Percentiles rank a stretch among this genome's conserved stretches.
These are phyloP conservation scores for Scheffersomyces insectosa DNA, from an alignment of 1,139 yeast species.

Conservation along the genomic window DNA sequence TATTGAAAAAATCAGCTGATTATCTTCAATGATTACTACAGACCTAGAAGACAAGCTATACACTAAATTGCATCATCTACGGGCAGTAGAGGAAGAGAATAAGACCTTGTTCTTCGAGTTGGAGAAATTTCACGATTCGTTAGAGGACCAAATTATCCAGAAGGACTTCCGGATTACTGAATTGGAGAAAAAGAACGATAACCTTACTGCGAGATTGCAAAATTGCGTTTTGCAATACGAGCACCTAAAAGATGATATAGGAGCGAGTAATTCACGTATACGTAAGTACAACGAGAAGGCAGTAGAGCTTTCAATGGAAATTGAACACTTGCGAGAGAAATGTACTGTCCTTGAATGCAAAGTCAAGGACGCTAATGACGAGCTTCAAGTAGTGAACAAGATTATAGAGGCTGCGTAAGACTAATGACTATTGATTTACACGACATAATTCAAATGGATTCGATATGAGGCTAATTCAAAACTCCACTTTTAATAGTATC, in stretches of 20 bases:
- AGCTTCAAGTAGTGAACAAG: slow-evolving; percentile 9
- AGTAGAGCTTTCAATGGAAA: slow-evolving; percentile 4
- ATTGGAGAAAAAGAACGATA: slow-evolving; percentile 13
- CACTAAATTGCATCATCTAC: slow-evolving; percentile 14
- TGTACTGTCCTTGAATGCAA: slow-evolving; percentile 4
- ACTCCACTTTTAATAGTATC: no score
- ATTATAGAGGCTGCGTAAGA: slow-evolving; percentile 14
- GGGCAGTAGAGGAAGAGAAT: slow-evolving; percentile 12
- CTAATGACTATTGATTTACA: slow-evolving; percentile 6
- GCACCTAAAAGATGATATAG: no score
- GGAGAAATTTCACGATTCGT: slow-evolving; percentile 8
- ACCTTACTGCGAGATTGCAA: slow-evolving; percentile 5
- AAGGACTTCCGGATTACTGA: slow-evolving; percentile 16
- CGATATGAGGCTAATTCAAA: no score
- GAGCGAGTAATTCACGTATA: no score
- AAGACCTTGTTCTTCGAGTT: slow-evolving; percentile 15
- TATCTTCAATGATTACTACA: no score
- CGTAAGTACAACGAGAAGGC: no score
- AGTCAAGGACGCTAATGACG: slow-evolving; percentile 2
- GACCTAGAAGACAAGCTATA: not conserved
- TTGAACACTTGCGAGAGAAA: slow-evolving; percentile 5
- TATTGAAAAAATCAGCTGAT: no score
- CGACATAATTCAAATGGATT: no score
- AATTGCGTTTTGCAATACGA: no score
- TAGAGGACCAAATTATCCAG: slow-evolving; percentile 13